phyloP scores from a whole-genome alignment of 2,329 filamentous ascomycete genomes.

The Sporothrix curviconia region DNA sequence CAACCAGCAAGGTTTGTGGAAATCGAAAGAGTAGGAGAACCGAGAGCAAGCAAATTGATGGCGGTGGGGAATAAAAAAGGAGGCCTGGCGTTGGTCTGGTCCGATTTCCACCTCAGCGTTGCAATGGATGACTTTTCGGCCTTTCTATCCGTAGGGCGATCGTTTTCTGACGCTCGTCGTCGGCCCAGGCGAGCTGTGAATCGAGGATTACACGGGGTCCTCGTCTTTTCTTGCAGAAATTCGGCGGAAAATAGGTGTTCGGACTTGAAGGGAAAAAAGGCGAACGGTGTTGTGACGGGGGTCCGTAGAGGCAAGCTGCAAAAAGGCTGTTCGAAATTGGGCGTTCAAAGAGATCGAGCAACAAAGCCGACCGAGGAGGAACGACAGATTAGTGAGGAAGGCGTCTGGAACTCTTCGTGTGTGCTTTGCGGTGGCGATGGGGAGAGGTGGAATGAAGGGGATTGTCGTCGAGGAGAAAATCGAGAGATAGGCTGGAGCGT shows the following conservation, averaged over 20 bases:
- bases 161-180: not conserved
- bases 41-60: too few relatives aligned
- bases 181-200: not conserved
- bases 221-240: not conserved
- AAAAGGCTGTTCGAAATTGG: not conserved
- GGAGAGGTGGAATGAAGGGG: not conserved
- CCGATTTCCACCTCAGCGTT: constrained; percentile 4
- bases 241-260: not conserved
- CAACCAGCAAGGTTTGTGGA: too few relatives aligned
- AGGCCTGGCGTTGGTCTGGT: too few relatives aligned
- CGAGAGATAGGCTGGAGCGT: too few relatives aligned
- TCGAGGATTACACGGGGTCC: not conserved
- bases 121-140: not conserved
- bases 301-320: not conserved
- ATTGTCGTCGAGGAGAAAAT: constrained; percentile 8
- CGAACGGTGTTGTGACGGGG: not conserved
- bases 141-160: not conserved
- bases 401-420: not conserved
- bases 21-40: too few relatives aligned
- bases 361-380: not conserved
- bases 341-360: not conserved
- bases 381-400: not conserved
- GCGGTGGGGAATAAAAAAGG: too few relatives aligned
- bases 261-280: not conserved
- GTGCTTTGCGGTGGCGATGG: not conserved